A percentile compares a stretch with the other conserved stretches of the same genome.
These are phyloP conservation scores for Tuber umbilicatum DNA, from an alignment of 495 filamentous ascomycete species.

Conservation along the genomic window DNA sequence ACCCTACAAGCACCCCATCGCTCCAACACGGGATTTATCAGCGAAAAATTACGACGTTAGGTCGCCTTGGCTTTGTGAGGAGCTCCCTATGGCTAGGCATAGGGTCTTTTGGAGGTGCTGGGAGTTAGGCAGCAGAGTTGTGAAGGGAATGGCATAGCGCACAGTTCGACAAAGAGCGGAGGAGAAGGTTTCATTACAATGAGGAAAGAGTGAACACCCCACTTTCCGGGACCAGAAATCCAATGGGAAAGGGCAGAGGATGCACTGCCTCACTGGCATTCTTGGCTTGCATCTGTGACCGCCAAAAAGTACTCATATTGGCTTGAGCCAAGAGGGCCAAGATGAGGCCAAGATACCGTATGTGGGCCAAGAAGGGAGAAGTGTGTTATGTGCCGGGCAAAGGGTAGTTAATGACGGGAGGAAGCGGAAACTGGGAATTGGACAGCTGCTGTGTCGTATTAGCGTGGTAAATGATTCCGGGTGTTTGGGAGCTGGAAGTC, in stretches of 20 bases:
- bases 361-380: slow-evolving; percentile 28
- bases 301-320: slow-evolving; percentile 18
- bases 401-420: neutral
- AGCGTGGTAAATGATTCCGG: neutral
- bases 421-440: slow-evolving; percentile 5
- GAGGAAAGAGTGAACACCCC: neutral
- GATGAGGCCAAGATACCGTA: slow-evolving; percentile 28
- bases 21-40: neutral
- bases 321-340: slow-evolving; percentile 29
- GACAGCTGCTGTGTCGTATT: slow-evolving; percentile 7
- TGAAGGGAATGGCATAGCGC: neutral
- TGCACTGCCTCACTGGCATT: slow-evolving; percentile 30
- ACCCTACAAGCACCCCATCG: neutral
- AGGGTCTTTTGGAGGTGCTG: neutral
- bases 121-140: neutral
- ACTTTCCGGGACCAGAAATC: neutral
- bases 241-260: neutral
- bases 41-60: neutral
- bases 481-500: neutral
- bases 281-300: slow-evolving; percentile 37
- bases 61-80: neutral
- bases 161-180: neutral
- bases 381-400: slow-evolving; percentile 18
- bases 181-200: neutral
- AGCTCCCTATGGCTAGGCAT: neutral